phyloP scores from a whole-genome alignment of 169 alveolate species.

The Eimeria zaria region DNA sequence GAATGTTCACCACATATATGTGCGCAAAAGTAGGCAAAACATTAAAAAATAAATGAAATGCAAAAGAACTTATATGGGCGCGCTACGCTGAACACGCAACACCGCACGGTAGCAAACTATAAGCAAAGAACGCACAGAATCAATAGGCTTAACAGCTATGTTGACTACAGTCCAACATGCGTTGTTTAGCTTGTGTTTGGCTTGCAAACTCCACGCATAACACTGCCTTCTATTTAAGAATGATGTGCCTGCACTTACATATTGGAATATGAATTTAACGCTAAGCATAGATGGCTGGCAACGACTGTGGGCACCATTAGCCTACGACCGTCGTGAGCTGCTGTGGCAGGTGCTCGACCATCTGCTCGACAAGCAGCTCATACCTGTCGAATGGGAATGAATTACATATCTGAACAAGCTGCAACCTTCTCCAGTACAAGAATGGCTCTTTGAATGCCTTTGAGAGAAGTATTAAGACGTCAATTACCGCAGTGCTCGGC shows the following conservation, averaged over 20 bases:
- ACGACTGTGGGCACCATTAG: neutral
- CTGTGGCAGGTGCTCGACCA: neutral
- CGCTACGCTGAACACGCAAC: neutral
- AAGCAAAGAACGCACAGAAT: neutral
- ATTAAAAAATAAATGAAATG: neutral
- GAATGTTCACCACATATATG: neutral
- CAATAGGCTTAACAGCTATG: neutral
- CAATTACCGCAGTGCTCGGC: neutral
- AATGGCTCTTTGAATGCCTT: neutral
- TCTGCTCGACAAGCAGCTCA: too few species aligned
- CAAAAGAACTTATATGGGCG: neutral
- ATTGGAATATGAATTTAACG: neutral
- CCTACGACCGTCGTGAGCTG: neutral
- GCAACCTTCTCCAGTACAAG: neutral
- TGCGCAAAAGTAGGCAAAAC: neutral
- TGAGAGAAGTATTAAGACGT: neutral
- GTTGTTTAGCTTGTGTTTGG: neutral
- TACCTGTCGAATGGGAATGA: neutral
- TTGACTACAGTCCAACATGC: neutral
- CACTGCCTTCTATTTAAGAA: neutral
- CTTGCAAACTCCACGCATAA: neutral
- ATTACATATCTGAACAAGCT: too few species aligned
- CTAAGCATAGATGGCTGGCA: neutral
- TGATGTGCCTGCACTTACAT: neutral
- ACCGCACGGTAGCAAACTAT: neutral